A percentile compares a stretch with the other conserved stretches of the same genome.
These are phyloP conservation scores for Euphorbia schlechtendalii DNA, from an alignment of 441 rosid species.

Conservation along the genomic window DNA sequence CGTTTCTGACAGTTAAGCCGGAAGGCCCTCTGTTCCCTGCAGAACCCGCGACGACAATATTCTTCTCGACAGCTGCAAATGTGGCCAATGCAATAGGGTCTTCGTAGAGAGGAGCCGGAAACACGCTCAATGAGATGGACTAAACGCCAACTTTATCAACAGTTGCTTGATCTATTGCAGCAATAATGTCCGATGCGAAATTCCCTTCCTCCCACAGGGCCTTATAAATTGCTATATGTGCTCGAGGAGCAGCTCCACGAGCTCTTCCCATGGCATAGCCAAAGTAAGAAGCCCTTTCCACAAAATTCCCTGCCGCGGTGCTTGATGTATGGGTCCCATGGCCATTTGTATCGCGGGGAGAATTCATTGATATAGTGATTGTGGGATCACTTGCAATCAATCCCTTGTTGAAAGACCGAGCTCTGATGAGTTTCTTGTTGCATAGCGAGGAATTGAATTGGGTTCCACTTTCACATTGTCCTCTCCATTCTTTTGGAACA, in stretches of 20 bases:
- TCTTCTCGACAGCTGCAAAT: conserved; percentile 24
- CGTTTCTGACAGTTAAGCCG: conserved; percentile 26
- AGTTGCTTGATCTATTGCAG: conserved; percentile 8
- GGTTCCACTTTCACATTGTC: conserved; percentile 16
- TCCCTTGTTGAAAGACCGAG: conserved; percentile 57
- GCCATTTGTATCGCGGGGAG: conserved; percentile 53
- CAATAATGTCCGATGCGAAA: conserved; percentile 19
- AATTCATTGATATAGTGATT: conserved; percentile 42
- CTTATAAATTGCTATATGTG: conserved; percentile 21
- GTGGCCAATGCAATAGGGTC: conserved; percentile 26
- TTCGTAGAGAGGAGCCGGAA: not conserved
- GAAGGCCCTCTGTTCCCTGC: conserved; percentile 58
- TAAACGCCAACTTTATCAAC: conserved; percentile 21
- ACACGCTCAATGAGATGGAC: no score
- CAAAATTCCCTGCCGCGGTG: conserved; percentile 27
- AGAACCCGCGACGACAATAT: conserved; percentile 15
- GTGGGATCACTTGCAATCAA: conserved; percentile 29
- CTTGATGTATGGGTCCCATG: not conserved
- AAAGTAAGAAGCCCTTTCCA: conserved; percentile 22
- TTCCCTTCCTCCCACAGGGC: conserved; percentile 11
- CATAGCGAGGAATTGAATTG: conserved; percentile 20
- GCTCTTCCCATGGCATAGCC: conserved; percentile 24
- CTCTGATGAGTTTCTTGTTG: conserved; percentile 38
- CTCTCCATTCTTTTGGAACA: conserved; percentile 23
- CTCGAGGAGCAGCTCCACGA: conserved; percentile 16